Conservation (phyloP, 2,329 filamentous ascomycete species). For the Orbilia blumenaviensis region DNA sequence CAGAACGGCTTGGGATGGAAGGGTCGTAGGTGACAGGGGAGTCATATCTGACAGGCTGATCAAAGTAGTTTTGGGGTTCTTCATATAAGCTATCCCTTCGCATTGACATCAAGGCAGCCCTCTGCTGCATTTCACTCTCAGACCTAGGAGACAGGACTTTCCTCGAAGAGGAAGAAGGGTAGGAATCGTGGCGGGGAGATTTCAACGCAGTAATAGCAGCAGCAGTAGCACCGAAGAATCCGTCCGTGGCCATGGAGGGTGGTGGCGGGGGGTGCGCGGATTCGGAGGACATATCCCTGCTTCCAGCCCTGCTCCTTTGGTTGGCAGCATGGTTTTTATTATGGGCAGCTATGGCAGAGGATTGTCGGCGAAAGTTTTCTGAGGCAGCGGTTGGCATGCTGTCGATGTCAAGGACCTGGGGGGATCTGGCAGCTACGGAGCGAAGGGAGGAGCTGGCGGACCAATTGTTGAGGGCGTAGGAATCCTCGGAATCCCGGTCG, state of each 20-base stretch:
- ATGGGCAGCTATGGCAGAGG: conserved; percentile 48
- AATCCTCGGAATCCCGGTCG: conserved; percentile 56
- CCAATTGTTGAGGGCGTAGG: conserved; percentile 57
- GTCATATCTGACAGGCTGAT: conserved; percentile 47
- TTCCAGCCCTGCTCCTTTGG: conserved; percentile 51
- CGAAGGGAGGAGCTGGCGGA: conserved; percentile 57
- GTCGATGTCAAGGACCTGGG: conserved; percentile 56
- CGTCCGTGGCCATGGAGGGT: no score
- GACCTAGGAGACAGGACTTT: conserved; percentile 54
- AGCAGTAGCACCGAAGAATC: conserved; percentile 36
- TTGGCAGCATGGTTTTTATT: conserved; percentile 43
- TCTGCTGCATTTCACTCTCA: conserved; percentile 32
- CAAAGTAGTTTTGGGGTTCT: conserved; percentile 49
- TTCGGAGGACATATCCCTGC: conserved; percentile 41
- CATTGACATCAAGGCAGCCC: conserved; percentile 1
- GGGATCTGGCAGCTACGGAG: conserved; percentile 57
- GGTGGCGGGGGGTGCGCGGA: no score
- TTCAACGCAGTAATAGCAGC: no score
- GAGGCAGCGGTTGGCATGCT: conserved; percentile 56
- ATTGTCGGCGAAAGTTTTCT: conserved; percentile 56
- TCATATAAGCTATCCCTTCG: conserved; percentile 40
- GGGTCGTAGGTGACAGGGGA: conserved; percentile 28
- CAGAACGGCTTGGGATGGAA: conserved; percentile 38
- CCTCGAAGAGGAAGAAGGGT: not conserved
- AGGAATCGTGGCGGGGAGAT: conserved; percentile 51